Evolutionary conservation across 2,329 filamentous ascomycete genomes (phyloP).

Genomic region (Macroventuria anomochaeta): DNA sequence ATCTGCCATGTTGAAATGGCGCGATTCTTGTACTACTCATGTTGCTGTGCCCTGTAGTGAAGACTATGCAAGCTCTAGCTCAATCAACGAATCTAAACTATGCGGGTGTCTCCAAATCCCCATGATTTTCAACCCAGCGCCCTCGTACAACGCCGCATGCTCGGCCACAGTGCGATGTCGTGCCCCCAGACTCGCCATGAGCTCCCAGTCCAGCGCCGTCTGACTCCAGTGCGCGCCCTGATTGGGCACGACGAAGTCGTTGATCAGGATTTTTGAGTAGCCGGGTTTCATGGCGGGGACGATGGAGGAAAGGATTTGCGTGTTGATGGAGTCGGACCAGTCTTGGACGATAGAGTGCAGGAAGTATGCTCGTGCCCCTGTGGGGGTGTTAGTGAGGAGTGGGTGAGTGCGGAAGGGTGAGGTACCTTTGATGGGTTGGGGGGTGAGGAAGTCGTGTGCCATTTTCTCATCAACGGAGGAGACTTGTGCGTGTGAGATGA

Average conservation of each 20-base stretch:
- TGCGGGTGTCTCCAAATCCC: constrained; percentile 31
- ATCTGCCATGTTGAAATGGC: too few relatives aligned
- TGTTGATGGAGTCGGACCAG: constrained; percentile 34
- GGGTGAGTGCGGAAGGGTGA: not conserved
- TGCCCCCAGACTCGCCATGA: constrained; percentile 31
- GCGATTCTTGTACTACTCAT: too few relatives aligned
- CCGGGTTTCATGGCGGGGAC: constrained; percentile 37
- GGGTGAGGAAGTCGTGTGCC: constrained; percentile 45
- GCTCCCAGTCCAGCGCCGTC: constrained; percentile 36
- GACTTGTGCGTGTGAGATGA: constrained; percentile 28
- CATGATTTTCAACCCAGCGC: constrained; percentile 23
- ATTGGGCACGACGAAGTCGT: constrained; percentile 37
- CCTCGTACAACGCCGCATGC: constrained; percentile 29
- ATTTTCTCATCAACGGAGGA: constrained; percentile 36
- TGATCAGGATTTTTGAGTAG: constrained; percentile 38
- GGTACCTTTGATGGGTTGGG: constrained; percentile 42
- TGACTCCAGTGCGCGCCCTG: constrained; percentile 34
- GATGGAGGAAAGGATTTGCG: constrained; percentile 30
- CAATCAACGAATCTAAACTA: constrained; percentile 32
- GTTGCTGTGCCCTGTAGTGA: too few relatives aligned
- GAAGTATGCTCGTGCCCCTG: constrained; percentile 35
- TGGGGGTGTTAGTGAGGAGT: not conserved
- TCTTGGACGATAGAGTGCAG: constrained; percentile 42
- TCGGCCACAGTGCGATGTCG: constrained; percentile 34
- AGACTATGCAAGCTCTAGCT: constrained; percentile 25